A percentile compares a stretch with the other conserved stretches of the same genome.
These are phyloP conservation scores for Mortierella polycephala DNA, from an alignment of 371 early-diverging fungal genomes.

Conservation along the genomic window DNA sequence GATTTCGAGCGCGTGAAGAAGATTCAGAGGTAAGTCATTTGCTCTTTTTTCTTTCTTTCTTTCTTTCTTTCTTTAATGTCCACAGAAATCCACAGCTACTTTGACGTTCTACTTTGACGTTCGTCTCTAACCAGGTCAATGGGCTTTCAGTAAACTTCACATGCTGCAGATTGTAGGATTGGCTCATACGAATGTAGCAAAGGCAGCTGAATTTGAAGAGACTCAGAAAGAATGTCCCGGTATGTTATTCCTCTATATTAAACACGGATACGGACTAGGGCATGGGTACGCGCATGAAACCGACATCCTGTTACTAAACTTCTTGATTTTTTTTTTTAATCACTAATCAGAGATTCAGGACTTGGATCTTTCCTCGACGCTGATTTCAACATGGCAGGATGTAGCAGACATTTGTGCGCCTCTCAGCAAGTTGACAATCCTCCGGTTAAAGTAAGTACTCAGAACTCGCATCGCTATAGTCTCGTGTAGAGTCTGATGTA, in stretches of 20 bases:
- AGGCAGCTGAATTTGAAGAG: conserved; percentile 45
- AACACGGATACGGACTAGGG: background rate
- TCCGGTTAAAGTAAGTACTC: conserved; percentile 71
- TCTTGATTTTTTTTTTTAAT: background rate
- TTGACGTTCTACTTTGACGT: too few relatives aligned
- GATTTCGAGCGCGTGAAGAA: conserved; percentile 82
- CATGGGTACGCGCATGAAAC: background rate
- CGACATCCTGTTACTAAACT: background rate
- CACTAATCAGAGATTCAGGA: conserved; percentile 64
- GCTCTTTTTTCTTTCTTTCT: background rate
- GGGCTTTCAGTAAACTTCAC: conserved; percentile 30
- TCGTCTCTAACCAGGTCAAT: background rate
- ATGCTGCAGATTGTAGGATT: conserved; percentile 46
- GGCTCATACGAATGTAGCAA: conserved; percentile 38
- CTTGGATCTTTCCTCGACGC: conserved; percentile 77
- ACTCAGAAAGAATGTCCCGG: conserved; percentile 53
- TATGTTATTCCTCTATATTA: background rate
- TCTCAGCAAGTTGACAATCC: conserved; percentile 62
- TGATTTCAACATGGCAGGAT: conserved; percentile 70
- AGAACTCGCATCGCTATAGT: conserved; percentile 13
- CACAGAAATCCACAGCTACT: too few relatives aligned
- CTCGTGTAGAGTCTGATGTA: too few relatives aligned
- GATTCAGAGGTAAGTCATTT: conserved; percentile 56
- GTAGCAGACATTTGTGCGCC: conserved; percentile 70
- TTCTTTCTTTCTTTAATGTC: background rate